Percentiles rank a stretch among this genome's conserved stretches.
These are phyloP conservation scores for Globisporangium radiosum DNA, from an alignment of 352 stramenopile species.

Conservation along the genomic window DNA sequence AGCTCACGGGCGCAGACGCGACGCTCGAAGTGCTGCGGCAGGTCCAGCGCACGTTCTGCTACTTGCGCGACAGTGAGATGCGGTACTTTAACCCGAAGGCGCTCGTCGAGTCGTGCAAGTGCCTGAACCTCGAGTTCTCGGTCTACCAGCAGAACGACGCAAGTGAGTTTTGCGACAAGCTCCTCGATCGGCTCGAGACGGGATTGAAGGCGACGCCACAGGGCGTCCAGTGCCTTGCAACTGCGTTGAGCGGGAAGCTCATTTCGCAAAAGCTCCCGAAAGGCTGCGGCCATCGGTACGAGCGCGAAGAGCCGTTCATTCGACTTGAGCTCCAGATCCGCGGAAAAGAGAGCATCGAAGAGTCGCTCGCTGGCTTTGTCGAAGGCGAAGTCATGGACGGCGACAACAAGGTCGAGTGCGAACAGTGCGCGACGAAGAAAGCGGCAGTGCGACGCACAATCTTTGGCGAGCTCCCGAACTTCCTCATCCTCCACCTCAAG, in stretches of 20 bases:
- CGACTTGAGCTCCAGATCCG: conserved; percentile 97
- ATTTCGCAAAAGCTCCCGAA: conserved; percentile 88
- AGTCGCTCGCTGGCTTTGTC: conserved; percentile 95
- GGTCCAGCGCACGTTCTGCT: conserved; percentile 88
- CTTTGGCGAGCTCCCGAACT: conserved; percentile 93
- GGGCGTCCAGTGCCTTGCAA: conserved; percentile 66
- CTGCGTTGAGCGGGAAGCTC: conserved; percentile 74
- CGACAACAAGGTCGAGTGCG: conserved; percentile 98
- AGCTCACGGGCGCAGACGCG: conserved; percentile 70
- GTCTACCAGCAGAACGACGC: conserved; percentile 99
- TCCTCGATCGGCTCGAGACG: conserved; percentile 97
- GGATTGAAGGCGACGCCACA: conserved; percentile 89
- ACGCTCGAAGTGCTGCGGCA: conserved; percentile 87
- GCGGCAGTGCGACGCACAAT: conserved; percentile 94
- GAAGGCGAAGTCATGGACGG: conserved; percentile 99
- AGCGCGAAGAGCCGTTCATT: conserved; percentile 96
- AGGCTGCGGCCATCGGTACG: conserved; percentile 89
- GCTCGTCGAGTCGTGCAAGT: conserved; percentile 89
- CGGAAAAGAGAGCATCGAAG: conserved; percentile 97
- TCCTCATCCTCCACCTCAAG: conserved; percentile 98
- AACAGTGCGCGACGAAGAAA: conserved; percentile 97
- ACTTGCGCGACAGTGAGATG: conserved; percentile 81
- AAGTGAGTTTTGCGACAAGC: conserved; percentile 98
- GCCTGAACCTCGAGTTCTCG: conserved; percentile 87
- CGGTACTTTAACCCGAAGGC: conserved; percentile 80